Evolutionary conservation across 805 yeast species (phyloP), one percentile per base, ranked within the genome.

Genomic region (Tetrapisispora taiwanensis): DNA sequence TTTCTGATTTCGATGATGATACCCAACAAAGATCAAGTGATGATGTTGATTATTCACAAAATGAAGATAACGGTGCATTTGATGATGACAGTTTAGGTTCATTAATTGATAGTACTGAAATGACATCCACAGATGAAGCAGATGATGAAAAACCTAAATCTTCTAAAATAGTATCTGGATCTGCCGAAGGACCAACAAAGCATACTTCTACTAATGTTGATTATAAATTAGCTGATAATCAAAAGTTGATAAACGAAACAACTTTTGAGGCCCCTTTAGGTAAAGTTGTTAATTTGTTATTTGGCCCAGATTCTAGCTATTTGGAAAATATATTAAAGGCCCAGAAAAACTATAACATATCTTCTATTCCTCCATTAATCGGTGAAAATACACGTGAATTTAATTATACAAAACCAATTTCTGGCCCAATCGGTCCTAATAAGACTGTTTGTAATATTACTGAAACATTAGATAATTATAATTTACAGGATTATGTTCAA

Each of bases 401-500:
- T 50, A 59, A 70, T 0, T 84, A 81, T 55, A 69, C 68, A 1
- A 79, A 83, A 52, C 89, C 90, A 1, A 64, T 84, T 36, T 68
- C 72, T 41, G 79, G 76, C 2, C 73, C 85, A 0, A 77, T 84
- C 44, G 92, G 90, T 0, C 92, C 92, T 7, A 82, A 81, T 52
- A 83, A 82, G 52, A 83, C 94, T 0, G 65, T 65, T 46, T 83
- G 90, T 66, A 59, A 69, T 15, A 79, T 84, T 39, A 68, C 71
- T 4, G 94, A 84, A 54, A 70, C 70, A 2, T 55, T 83, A 15
- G 76, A 78, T 27, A 67, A 72, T 36, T 66, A 57, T 44, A 79
- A 82, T 53, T 67, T 74, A 17, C 67, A 72, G 7, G 64, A 68
- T 22, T 65, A 59, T 45, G 68, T 78, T 19, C 66, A 69, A 27